Evolutionary conservation across 305 asterid species (phyloP).

Genomic region (Fraxinus baroniana): DNA sequence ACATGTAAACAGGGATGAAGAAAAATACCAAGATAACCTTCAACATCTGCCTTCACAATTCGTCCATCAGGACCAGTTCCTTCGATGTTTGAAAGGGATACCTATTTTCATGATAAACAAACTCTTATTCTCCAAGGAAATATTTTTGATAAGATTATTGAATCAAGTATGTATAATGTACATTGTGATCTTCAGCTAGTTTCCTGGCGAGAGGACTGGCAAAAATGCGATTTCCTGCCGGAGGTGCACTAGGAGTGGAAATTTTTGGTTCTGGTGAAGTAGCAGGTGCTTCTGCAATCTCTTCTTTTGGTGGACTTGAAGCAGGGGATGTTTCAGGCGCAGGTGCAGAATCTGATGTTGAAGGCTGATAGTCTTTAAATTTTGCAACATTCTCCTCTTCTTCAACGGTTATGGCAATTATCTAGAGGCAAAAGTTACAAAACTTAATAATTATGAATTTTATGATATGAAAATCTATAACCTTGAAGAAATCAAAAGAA

Average conservation of each 20-base stretch:
- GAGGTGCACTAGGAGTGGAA: slow-evolving; percentile 55
- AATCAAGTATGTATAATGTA: slow-evolving; percentile 21
- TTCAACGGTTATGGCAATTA: slow-evolving; percentile 85
- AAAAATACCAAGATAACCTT: slow-evolving; percentile 78
- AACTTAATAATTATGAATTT: background rate
- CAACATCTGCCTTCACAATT: slow-evolving; percentile 92
- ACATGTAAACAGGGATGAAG: slow-evolving; percentile 5
- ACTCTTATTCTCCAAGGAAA: background rate
- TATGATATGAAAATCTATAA: slow-evolving; percentile 1
- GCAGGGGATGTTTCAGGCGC: slow-evolving; percentile 53
- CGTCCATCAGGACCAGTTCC: slow-evolving; percentile 97
- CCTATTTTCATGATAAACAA: slow-evolving; percentile 37
- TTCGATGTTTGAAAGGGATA: slow-evolving; percentile 68
- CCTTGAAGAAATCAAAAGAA: background rate
- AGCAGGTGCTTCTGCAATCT: slow-evolving; percentile 46
- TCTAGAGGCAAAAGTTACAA: slow-evolving; percentile 35
- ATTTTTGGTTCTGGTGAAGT: slow-evolving; percentile 60
- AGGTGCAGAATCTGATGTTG: slow-evolving; percentile 67
- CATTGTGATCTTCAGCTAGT: slow-evolving; percentile 83
- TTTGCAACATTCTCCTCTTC: slow-evolving; percentile 75
- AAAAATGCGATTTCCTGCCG: slow-evolving; percentile 73
- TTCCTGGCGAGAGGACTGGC: slow-evolving; percentile 96
- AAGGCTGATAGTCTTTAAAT: slow-evolving; percentile 74
- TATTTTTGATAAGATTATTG: background rate
- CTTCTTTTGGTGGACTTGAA: slow-evolving; percentile 69